phyloP scores from a whole-genome alignment of 2,329 filamentous ascomycete genomes.

The Hypoxylon sp. region DNA sequence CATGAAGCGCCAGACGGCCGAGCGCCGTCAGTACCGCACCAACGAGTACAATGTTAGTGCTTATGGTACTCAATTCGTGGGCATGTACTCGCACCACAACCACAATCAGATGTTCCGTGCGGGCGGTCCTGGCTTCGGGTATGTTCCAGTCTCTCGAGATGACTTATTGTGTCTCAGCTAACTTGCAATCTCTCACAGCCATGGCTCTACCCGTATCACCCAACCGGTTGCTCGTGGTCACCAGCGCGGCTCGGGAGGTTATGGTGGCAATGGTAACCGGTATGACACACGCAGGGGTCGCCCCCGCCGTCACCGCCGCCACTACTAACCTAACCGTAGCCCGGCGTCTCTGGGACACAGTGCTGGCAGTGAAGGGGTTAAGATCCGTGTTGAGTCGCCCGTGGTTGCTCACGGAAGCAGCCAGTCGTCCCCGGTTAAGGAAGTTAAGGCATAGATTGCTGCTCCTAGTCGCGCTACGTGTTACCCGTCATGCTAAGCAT shows the following conservation, averaged over 20 bases:
- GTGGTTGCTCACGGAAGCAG: slow-evolving; percentile 54
- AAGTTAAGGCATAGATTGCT: slow-evolving; percentile 49
- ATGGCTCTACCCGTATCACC: not conserved
- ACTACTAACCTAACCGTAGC: slow-evolving; percentile 8
- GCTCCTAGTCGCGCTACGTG: not conserved
- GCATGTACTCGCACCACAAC: slow-evolving; percentile 57
- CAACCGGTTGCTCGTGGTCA: not conserved
- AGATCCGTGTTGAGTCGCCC: slow-evolving; percentile 61
- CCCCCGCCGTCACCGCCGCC: slow-evolving; percentile 44
- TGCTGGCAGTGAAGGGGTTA: slow-evolving; percentile 60
- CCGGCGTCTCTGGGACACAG: slow-evolving; percentile 55
- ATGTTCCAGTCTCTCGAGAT: slow-evolving; percentile 18
- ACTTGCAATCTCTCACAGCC: slow-evolving; percentile 14
- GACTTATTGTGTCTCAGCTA: slow-evolving; percentile 5
- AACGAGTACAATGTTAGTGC: slow-evolving; percentile 89
- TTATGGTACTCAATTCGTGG: slow-evolving; percentile 69
- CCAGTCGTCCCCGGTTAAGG: slow-evolving; percentile 59
- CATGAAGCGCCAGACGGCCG: slow-evolving; percentile 93
- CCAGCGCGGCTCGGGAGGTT: not conserved
- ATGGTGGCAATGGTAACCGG: slow-evolving; percentile 2
- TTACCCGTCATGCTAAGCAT: slow-evolving; percentile 36
- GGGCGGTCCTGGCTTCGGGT: slow-evolving; percentile 29
- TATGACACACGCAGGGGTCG: slow-evolving; percentile 42
- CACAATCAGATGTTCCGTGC: slow-evolving; percentile 32
- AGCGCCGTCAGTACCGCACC: slow-evolving; percentile 93